phyloP scores from a whole-genome alignment of 2,329 filamentous ascomycete genomes.

The Apiospora phragmitis region DNA sequence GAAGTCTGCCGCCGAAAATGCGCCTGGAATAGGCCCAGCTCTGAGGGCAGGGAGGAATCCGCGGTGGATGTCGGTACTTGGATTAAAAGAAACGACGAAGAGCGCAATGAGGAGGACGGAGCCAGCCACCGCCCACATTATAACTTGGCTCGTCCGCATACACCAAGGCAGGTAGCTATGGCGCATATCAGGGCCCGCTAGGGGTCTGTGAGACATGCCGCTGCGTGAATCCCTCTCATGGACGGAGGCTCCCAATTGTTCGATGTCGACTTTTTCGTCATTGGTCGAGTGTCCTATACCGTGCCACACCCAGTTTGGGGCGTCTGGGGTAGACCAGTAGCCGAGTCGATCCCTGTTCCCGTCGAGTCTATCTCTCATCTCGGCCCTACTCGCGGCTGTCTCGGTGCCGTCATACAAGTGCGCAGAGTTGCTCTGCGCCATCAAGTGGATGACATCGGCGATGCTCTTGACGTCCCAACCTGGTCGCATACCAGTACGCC shows the following conservation, averaged over 20 bases:
- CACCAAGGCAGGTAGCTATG: conserved; percentile 77
- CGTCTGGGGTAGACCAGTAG: conserved; percentile 76
- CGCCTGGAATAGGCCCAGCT: conserved; percentile 58
- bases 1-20: conserved; percentile 87
- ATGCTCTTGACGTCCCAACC: conserved; percentile 79
- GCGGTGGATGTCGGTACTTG: conserved; percentile 60
- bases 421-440: conserved; percentile 78
- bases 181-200: conserved; percentile 51
- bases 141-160: conserved; percentile 65
- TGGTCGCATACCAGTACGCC: conserved; percentile 68
- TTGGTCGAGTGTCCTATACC: conserved; percentile 30
- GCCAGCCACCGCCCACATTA: conserved; percentile 63
- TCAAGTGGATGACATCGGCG: conserved; percentile 76
- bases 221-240: conserved; percentile 12
- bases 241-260: conserved; percentile 28
- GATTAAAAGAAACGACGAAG: conserved; percentile 76
- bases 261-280: conserved; percentile 25
- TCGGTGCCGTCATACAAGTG: conserved; percentile 71
- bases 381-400: conserved; percentile 50
- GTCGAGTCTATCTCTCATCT: conserved; percentile 56
- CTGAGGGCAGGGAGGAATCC: conserved; percentile 73
- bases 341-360: conserved; percentile 73
- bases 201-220: conserved; percentile 31
- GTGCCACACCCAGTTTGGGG: conserved; percentile 71
- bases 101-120: conserved; percentile 67